Evolutionary conservation across 805 yeast species (phyloP).

Genomic region (Candida silvatica): DNA sequence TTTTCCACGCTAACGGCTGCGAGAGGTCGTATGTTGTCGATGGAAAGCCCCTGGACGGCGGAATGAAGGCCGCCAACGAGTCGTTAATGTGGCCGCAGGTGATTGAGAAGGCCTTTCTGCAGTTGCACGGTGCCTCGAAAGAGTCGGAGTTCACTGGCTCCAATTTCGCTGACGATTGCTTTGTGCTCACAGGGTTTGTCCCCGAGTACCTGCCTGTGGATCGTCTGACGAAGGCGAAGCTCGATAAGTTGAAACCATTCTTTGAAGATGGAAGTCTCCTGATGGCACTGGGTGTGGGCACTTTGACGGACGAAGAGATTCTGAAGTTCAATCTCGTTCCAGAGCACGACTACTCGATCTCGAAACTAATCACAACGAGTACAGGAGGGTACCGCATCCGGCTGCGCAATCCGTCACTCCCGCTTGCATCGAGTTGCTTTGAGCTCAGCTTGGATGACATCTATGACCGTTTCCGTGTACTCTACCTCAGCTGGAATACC

Average conservation of each 20-base stretch:
- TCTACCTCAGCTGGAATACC: constrained; percentile 67
- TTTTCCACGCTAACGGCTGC: constrained; percentile 44
- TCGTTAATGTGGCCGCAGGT: constrained; percentile 53
- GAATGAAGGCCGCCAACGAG: constrained; percentile 27
- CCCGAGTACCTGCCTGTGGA: constrained; percentile 47
- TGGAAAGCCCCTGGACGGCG: constrained; percentile 2
- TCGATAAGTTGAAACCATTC: constrained; percentile 24
- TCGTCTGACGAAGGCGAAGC: constrained; percentile 16
- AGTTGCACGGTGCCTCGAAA: constrained; percentile 29
- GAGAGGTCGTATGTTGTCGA: constrained; percentile 38
- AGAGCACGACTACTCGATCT: constrained; percentile 65
- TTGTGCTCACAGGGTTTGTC: constrained; percentile 57
- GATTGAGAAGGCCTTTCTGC: constrained; percentile 70
- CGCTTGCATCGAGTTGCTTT: too few species aligned
- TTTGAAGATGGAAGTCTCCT: constrained; percentile 21
- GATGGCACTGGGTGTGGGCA: constrained; percentile 65
- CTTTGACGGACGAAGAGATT: constrained; percentile 26
- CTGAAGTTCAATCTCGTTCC: constrained; percentile 33
- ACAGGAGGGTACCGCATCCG: too few species aligned
- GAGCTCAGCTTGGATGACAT: too few species aligned
- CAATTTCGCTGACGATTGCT: constrained; percentile 65
- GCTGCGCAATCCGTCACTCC: too few species aligned
- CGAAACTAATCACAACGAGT: too few species aligned
- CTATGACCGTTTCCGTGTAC: constrained; percentile 40
- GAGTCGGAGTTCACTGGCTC: constrained; percentile 68